phyloP scores from a whole-genome alignment of 2,329 filamentous ascomycete genomes.

The Aspergillus viridinutans region DNA sequence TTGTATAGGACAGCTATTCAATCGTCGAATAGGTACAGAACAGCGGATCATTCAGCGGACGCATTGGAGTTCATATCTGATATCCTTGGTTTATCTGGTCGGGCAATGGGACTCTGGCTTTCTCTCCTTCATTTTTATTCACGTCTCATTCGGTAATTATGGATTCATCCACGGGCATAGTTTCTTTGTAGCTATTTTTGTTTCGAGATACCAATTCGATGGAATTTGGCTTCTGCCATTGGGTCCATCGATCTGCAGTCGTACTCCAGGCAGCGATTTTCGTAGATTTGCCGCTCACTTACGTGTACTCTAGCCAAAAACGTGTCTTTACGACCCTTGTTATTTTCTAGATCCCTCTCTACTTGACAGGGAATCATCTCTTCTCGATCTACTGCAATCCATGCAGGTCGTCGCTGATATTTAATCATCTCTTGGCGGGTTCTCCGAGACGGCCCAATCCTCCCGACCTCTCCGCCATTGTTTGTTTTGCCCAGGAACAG shows the following conservation, averaged over 20 bases:
- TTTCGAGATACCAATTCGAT: constrained; percentile 23
- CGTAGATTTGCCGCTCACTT: neutral
- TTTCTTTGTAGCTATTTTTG: constrained; percentile 13
- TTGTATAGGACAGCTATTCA: constrained; percentile 52
- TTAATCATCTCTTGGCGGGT: neutral
- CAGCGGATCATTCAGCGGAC: neutral
- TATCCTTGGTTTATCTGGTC: neutral
- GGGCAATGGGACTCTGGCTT: neutral
- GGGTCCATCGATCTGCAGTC: neutral
- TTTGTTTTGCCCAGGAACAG: constrained; percentile 3
- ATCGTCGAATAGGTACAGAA: neutral
- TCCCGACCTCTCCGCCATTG: constrained; percentile 12
- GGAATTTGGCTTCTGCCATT: constrained; percentile 1
- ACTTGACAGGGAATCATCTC: neutral
- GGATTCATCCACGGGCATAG: constrained; percentile 8
- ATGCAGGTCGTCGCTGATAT: neutral
- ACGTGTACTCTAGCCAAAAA: neutral
- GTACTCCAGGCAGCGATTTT: neutral
- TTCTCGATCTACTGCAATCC: neutral
- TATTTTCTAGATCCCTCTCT: neutral
- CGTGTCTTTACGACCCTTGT: neutral
- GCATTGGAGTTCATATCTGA: neutral
- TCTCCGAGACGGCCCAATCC: constrained; percentile 3
- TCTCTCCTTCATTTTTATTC: constrained; percentile 1
- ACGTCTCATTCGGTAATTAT: constrained; percentile 6